Evolutionary conservation across 345 rosid species (phyloP), one percentile per base, ranked within the genome.

Genomic region (Populus simonii): DNA sequence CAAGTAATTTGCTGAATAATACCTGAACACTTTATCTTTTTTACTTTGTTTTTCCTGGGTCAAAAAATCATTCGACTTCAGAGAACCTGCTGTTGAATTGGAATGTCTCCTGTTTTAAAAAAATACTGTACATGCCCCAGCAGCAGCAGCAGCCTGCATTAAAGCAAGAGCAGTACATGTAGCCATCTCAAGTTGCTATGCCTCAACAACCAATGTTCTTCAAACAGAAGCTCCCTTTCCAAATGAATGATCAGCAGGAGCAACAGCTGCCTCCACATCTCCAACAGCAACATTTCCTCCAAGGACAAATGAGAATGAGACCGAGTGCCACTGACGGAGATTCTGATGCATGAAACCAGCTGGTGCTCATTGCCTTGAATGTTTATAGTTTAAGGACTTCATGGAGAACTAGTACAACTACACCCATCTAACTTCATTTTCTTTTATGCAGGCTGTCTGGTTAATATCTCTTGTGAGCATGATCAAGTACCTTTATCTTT

Each of bases 121-220:
- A 55, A 27, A 78, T 57, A 25, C 49, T 66, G 82, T 67, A 73
- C 80, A 72, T 69, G 39, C 38, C 39, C 20, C 70, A 78, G 8
- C 83, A 78, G 8, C 83, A 78, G 8, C 83, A 39, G 12, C 51
- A 4, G 71, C 36, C 75, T 9, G 35, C 76, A 41, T 27, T 57
- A 35, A 83, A 78, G 73, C 83, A 81, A 76, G 87, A 80, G 79
- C 82, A 71, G 18, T 71, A 74, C 67, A 43, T 51, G 36, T 82
- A 76, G 69, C 78, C 82, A 68, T 68, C 83, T 55, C 86, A 79
- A 65, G 74, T 59, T 25, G 80, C 80, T 78, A 79, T 77, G 49
- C 35, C 79, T 57, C 84, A 77, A 72, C 87, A 77, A 36, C 69
- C 74, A 2, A 62, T 76, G 25, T 80, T 69, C 71, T 27, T 23